Conservation (phyloP, 257 asterid genomes). For the Asclepias syriaca region DNA sequence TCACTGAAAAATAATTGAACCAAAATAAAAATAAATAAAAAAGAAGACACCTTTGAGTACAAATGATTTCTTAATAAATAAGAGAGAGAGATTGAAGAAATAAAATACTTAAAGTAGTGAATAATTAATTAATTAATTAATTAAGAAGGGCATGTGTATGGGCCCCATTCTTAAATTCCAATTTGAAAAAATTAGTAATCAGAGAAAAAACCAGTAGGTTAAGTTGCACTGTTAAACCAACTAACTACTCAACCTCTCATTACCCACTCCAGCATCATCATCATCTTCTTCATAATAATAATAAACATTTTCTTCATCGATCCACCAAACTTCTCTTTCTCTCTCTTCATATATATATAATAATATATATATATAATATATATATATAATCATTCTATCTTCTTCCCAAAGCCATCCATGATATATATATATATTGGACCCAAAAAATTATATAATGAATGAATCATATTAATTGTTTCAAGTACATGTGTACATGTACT, state of each 20-base stretch:
- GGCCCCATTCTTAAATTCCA: slow-evolving; percentile 10
- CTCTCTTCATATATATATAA: not conserved
- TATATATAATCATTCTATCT: too few species aligned
- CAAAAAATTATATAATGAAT: slow-evolving; percentile 10
- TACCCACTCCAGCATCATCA: slow-evolving; percentile 13
- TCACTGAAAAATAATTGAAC: too few species aligned
- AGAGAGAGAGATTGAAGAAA: too few species aligned
- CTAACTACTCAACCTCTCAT: slow-evolving; percentile 21
- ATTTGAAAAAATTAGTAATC: not conserved
- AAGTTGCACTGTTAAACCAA: slow-evolving; percentile 28
- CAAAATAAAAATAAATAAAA: too few species aligned
- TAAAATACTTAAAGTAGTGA: too few species aligned
- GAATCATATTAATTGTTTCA: not conserved
- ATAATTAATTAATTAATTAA: too few species aligned
- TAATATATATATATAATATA: too few species aligned
- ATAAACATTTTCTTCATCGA: not conserved
- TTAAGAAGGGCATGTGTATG: not conserved
- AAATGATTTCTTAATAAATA: too few species aligned
- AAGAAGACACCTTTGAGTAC: too few species aligned
- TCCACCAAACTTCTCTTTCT: slow-evolving; percentile 14
- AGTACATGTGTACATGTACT: not conserved
- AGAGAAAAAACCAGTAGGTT: slow-evolving; percentile 11
- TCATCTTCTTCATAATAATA: not conserved
- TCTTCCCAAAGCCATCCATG: slow-evolving; percentile 19
- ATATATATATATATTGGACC: not conserved